phyloP scores from a whole-genome alignment of 75 land plant species.

The Picea glauca region DNA sequence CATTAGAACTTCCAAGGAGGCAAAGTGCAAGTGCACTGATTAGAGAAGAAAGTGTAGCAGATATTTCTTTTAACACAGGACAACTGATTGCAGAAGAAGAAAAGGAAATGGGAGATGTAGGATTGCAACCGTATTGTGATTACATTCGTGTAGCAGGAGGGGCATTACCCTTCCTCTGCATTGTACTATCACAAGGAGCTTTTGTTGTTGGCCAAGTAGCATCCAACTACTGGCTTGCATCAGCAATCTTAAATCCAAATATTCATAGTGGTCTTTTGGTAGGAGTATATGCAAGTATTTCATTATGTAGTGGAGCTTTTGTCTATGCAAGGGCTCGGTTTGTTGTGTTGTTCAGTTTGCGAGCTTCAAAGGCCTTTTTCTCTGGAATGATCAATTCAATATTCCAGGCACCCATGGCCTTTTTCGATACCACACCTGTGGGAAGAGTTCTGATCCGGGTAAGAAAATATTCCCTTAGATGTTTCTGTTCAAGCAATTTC shows the following conservation, averaged over 20 bases:
- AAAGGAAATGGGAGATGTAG: constrained; percentile 54
- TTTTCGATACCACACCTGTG: constrained; percentile 79
- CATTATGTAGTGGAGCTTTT: constrained; percentile 39
- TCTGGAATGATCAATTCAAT: constrained; percentile 48
- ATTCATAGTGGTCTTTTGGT: constrained; percentile 26
- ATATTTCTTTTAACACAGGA: constrained; percentile 14
- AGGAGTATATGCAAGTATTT: constrained; percentile 51
- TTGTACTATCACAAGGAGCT: constrained; percentile 26
- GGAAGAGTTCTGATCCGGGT: constrained; percentile 84
- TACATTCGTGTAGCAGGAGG: constrained; percentile 46
- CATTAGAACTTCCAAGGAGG: no score
- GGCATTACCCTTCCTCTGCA: constrained; percentile 3
- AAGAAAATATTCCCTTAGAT: constrained; percentile 7
- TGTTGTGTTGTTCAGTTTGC: constrained; percentile 41
- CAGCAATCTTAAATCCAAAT: constrained; percentile 25
- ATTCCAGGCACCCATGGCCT: constrained; percentile 78
- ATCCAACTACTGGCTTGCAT: constrained; percentile 70
- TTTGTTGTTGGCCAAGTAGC: constrained; percentile 48
- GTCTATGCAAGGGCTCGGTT: constrained; percentile 38
- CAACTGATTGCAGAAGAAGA: constrained; percentile 70
- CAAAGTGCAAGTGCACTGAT: neutral
- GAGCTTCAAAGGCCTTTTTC: constrained; percentile 70
- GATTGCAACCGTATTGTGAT: constrained; percentile 53
- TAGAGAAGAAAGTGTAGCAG: constrained; percentile 17
- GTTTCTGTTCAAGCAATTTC: neutral